A percentile compares a stretch with the other conserved stretches of the same genome.
phyloP scores from a whole-genome alignment of 345 rosid genomes.

The Bruguiera parviflora region DNA sequence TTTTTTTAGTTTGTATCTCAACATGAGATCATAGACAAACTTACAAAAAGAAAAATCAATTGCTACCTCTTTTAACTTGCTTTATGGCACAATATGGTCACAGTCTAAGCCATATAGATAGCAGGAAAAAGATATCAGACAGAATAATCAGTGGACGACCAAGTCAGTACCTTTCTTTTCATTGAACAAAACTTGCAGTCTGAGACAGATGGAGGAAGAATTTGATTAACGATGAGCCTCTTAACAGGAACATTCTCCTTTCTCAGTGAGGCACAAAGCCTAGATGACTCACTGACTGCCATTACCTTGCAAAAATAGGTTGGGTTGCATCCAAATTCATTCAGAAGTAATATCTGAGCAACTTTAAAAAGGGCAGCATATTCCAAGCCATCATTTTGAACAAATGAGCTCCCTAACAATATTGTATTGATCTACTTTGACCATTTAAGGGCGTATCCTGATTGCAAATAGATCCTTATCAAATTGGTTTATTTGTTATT shows the following conservation, averaged over 20 bases:
- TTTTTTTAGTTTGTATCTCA: not conserved
- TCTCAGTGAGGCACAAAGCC: constrained; percentile 72
- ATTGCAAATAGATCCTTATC: not conserved
- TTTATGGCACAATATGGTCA: not conserved
- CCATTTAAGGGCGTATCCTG: not conserved
- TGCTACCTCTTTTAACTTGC: not conserved
- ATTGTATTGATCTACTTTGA: not conserved
- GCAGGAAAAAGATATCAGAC: too few relatives aligned
- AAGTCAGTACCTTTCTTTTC: constrained; percentile 76
- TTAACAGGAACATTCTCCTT: constrained; percentile 89
- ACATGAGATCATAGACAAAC: not conserved
- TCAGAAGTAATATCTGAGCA: constrained; percentile 8
- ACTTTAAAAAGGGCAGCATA: not conserved
- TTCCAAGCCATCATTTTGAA: not conserved
- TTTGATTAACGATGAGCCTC: constrained; percentile 86
- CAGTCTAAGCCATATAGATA: too few relatives aligned
- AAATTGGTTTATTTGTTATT: not conserved
- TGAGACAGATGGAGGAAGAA: constrained; percentile 83
- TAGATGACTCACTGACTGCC: constrained; percentile 90
- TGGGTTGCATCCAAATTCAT: not conserved
- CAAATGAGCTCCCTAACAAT: not conserved
- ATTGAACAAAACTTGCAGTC: constrained; percentile 97
- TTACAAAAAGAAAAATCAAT: not conserved
- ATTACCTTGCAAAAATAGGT: constrained; percentile 54
- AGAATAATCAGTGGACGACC: not conserved